Conservation (phyloP, 768 basidiomycete species). For the Serendipita sp. region DNA sequence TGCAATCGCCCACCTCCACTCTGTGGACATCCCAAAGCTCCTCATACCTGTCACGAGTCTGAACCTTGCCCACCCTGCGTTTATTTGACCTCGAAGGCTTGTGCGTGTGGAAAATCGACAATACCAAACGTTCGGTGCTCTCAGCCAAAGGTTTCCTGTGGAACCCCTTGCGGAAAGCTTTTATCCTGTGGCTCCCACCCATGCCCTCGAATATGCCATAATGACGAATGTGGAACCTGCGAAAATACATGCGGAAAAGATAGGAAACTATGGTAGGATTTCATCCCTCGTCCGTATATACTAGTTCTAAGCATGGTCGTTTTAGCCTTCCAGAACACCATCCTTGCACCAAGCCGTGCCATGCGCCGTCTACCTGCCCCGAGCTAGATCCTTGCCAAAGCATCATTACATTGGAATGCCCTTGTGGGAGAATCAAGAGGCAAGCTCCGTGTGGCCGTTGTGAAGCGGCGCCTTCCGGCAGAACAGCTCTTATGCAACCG, state of each 20-base stretch:
- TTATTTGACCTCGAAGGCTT: constrained; percentile 57
- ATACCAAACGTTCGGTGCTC: constrained; percentile 75
- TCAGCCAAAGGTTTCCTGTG: constrained; percentile 75
- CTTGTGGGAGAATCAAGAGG: constrained; percentile 72
- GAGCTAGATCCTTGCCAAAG: constrained; percentile 65
- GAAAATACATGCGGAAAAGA: constrained; percentile 68
- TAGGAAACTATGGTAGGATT: constrained; percentile 60
- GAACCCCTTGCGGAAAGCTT: constrained; percentile 61
- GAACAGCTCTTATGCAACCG: constrained; percentile 26
- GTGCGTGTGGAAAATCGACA: constrained; percentile 78
- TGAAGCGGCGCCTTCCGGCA: constrained; percentile 26
- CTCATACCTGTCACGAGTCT: constrained; percentile 72
- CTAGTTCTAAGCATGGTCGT: background rate
- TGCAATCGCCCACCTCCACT: constrained; percentile 53
- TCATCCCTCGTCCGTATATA: background rate
- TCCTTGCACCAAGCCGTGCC: constrained; percentile 63
- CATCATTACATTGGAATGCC: constrained; percentile 51
- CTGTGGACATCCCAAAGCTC: constrained; percentile 69
- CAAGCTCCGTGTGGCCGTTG: constrained; percentile 53
- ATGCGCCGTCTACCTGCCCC: constrained; percentile 74
- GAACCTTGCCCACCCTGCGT: constrained; percentile 73
- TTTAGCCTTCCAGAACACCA: constrained; percentile 51
- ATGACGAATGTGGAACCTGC: constrained; percentile 66
- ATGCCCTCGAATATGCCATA: constrained; percentile 72
- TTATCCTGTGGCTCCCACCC: constrained; percentile 79